Percentiles rank a stretch among this genome's conserved stretches.
Conservation (phyloP, 306 rosid genomes). For the Quercus alba region DNA sequence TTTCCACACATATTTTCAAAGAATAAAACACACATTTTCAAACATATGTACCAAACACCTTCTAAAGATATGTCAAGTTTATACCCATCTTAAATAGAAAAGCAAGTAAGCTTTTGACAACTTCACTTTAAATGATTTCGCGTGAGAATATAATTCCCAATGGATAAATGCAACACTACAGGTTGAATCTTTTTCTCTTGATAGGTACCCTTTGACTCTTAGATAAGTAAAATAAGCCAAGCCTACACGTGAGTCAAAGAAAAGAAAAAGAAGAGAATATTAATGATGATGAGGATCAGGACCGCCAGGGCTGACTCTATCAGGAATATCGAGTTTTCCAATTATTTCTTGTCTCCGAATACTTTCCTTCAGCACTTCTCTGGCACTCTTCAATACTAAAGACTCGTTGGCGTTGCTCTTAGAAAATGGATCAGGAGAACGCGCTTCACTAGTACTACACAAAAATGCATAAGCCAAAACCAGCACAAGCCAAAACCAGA, state of each 20-base stretch:
- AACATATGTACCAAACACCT: too few species aligned
- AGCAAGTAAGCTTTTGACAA: too few species aligned
- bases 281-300: conserved; percentile 49
- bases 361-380: conserved; percentile 35
- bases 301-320: conserved; percentile 45
- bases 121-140: too few species aligned
- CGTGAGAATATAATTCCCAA: too few species aligned
- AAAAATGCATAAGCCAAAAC: conserved; percentile 31
- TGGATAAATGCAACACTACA: too few species aligned
- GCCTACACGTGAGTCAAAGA: background rate
- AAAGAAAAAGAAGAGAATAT: background rate
- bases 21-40: too few species aligned
- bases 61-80: too few species aligned
- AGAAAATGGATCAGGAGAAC: conserved; percentile 11
- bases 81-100: too few species aligned
- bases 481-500: conserved; percentile 9
- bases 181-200: too few species aligned
- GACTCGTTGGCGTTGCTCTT: background rate
- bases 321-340: conserved; percentile 17
- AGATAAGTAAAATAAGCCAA: too few species aligned
- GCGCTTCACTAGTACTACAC: background rate
- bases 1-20: too few species aligned
- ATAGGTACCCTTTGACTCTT: too few species aligned
- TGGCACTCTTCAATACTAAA: conserved; percentile 24
- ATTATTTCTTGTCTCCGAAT: conserved; percentile 24